Percentiles rank a stretch among this genome's conserved stretches.
phyloP scores from a whole-genome alignment of 371 early-diverging fungal genomes.

The Apophysomyces variabilis region DNA sequence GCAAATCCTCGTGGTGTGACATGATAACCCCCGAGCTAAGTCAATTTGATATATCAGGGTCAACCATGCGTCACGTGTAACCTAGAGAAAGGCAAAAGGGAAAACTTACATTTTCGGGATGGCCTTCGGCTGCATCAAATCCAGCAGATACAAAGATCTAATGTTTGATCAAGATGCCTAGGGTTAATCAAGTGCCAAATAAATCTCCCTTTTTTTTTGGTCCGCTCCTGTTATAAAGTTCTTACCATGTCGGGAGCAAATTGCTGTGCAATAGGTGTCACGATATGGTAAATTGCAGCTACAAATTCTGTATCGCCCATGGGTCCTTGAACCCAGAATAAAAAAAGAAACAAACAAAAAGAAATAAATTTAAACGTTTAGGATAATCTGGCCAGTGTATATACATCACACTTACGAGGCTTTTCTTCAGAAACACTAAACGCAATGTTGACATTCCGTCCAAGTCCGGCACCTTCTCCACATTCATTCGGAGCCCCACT shows the following conservation, averaged over 20 bases:
- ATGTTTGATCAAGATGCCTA: constrained; percentile 36
- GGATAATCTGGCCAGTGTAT: not conserved
- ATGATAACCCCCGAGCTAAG: constrained; percentile 63
- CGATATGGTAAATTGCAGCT: constrained; percentile 65
- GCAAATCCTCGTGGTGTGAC: constrained; percentile 64
- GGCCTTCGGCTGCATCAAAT: constrained; percentile 71
- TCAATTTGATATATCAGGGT: not conserved
- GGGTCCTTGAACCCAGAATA: constrained; percentile 30
- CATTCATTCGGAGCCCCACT: constrained; percentile 63
- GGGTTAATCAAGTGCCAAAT: constrained; percentile 23
- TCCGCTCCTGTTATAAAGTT: not conserved
- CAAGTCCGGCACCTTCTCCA: constrained; percentile 56
- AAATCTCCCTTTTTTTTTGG: not conserved
- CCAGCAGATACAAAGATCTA: constrained; percentile 69
- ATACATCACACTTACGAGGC: constrained; percentile 42
- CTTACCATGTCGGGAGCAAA: constrained; percentile 66
- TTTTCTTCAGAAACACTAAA: constrained; percentile 54
- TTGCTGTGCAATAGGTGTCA: constrained; percentile 65
- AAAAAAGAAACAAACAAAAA: too few species aligned
- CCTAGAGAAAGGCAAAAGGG: not conserved
- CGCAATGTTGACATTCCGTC: constrained; percentile 68
- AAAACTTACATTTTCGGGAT: constrained; percentile 61
- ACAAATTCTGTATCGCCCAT: constrained; percentile 74
- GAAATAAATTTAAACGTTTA: not conserved
- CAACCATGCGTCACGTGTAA: not conserved